Evolutionary conservation across 2,329 filamentous ascomycete genomes (phyloP).

Genomic region (Raffaelea ambrosiae): DNA sequence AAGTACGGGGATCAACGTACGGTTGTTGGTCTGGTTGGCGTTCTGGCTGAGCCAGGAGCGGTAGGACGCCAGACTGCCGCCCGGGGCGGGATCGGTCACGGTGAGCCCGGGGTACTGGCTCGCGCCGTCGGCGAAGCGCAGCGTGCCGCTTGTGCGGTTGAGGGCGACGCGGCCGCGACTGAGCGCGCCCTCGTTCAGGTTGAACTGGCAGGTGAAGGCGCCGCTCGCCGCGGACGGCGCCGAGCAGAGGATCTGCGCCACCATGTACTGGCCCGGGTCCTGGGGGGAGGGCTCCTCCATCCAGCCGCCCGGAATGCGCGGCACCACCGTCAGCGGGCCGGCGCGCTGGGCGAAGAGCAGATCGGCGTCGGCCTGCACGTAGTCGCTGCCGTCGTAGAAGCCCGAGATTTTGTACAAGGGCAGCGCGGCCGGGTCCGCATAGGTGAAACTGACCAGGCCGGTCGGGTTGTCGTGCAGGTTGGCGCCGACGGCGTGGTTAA

Average conservation of each 20-base stretch:
- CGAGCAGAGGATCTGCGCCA: background rate
- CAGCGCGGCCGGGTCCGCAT: background rate
- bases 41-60: background rate
- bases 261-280: constrained; percentile 2
- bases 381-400: constrained; percentile 3
- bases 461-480: constrained; percentile 2
- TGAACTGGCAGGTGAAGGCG: constrained; percentile 3
- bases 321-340: background rate
- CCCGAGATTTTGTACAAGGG: constrained; percentile 2
- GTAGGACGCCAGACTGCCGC: background rate
- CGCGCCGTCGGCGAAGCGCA: background rate
- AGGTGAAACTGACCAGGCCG: constrained; percentile 1
- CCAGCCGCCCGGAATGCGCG: constrained; percentile 1
- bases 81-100: background rate
- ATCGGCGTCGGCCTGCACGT: background rate
- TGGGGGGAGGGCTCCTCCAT: background rate
- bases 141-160: constrained; percentile 1
- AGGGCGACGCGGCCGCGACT: constrained; percentile 1
- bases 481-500: constrained; percentile 1
- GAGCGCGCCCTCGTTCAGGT: constrained; percentile 1
- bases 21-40: constrained; percentile 4
- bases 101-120: background rate
- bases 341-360: constrained; percentile 1
- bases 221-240: background rate
- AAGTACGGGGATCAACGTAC: too few relatives aligned